phyloP scores from a whole-genome alignment of 495 filamentous ascomycete species.

The Alectoria sarmentosa region DNA sequence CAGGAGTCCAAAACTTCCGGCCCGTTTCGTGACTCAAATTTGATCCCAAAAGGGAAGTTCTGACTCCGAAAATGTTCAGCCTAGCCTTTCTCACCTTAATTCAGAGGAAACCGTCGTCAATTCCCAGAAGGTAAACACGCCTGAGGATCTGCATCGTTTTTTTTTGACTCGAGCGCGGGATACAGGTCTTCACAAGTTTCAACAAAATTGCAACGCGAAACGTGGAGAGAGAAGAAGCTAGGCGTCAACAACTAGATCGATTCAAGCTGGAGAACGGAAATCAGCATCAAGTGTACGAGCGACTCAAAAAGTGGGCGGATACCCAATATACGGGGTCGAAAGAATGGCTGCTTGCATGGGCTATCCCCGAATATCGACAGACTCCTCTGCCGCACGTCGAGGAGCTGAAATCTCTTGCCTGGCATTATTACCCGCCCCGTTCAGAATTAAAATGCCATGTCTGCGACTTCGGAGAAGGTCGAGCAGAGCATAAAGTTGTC shows the following conservation, averaged over 20 bases:
- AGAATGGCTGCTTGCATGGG: slow-evolving; percentile 14
- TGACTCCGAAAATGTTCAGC: too few species aligned
- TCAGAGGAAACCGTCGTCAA: slow-evolving; percentile 27
- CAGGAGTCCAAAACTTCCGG: too few species aligned
- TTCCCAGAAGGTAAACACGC: slow-evolving; percentile 22
- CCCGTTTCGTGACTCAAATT: too few species aligned
- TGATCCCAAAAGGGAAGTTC: too few species aligned
- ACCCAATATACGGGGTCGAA: slow-evolving; percentile 11
- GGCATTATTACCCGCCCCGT: slow-evolving; percentile 28
- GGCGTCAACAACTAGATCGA: slow-evolving; percentile 19
- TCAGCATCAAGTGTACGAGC: slow-evolving; percentile 22
- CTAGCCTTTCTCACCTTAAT: background rate
- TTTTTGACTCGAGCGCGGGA: slow-evolving; percentile 3
- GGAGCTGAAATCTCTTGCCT: slow-evolving; percentile 24
- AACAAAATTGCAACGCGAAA: slow-evolving; percentile 23
- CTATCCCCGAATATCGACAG: slow-evolving; percentile 6
- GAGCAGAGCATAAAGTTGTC: slow-evolving; percentile 27
- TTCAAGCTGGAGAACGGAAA: slow-evolving; percentile 21
- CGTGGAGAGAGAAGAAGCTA: slow-evolving; percentile 23
- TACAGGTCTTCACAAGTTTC: slow-evolving; percentile 20
- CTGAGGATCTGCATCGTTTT: background rate
- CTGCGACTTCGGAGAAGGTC: slow-evolving; percentile 29
- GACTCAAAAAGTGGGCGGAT: slow-evolving; percentile 24
- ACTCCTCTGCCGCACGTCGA: slow-evolving; percentile 18
- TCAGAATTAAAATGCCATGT: slow-evolving; percentile 28